phyloP scores from a whole-genome alignment of 495 filamentous ascomycete genomes.

The Massariosphaeria phaeospora region DNA sequence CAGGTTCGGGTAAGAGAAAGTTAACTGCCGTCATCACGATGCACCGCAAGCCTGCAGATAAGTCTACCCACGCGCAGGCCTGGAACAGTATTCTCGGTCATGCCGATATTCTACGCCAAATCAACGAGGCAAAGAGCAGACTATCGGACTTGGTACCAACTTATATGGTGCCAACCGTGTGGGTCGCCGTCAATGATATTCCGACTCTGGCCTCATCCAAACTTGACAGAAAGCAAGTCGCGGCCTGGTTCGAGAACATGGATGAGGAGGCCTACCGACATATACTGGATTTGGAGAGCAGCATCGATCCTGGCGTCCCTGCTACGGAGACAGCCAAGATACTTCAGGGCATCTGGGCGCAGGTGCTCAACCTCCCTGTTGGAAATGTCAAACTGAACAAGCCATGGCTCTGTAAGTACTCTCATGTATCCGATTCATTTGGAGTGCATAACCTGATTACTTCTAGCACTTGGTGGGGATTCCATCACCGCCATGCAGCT shows the following conservation, averaged over 20 bases:
- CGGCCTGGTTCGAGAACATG: conserved; percentile 23
- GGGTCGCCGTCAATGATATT: conserved; percentile 15
- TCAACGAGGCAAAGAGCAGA: conserved; percentile 4
- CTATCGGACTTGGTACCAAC: conserved; percentile 26
- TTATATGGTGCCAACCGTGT: conserved; percentile 34
- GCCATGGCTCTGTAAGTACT: conserved; percentile 23
- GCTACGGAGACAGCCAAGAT: conserved; percentile 6
- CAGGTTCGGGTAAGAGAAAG: conserved; percentile 16
- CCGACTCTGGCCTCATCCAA: conserved; percentile 30
- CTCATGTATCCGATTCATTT: background rate
- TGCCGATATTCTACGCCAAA: background rate
- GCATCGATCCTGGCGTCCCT: conserved; percentile 7
- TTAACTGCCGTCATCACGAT: conserved; percentile 19
- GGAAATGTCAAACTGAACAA: conserved; percentile 19
- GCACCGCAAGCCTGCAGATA: background rate
- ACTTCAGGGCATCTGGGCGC: conserved; percentile 20
- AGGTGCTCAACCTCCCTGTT: conserved; percentile 21
- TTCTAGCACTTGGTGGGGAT: conserved; percentile 23
- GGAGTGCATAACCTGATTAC: conserved; percentile 3
- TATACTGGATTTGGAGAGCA: conserved; percentile 21
- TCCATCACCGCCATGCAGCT: conserved; percentile 33
- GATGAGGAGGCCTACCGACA: conserved; percentile 9
- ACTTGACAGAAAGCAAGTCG: conserved; percentile 28
- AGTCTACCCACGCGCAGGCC: background rate
- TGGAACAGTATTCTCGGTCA: conserved; percentile 12